A percentile compares a stretch with the other conserved stretches of the same genome.
Conservation (phyloP, 148 eudicot species). For the Nepenthes mirabilis region DNA sequence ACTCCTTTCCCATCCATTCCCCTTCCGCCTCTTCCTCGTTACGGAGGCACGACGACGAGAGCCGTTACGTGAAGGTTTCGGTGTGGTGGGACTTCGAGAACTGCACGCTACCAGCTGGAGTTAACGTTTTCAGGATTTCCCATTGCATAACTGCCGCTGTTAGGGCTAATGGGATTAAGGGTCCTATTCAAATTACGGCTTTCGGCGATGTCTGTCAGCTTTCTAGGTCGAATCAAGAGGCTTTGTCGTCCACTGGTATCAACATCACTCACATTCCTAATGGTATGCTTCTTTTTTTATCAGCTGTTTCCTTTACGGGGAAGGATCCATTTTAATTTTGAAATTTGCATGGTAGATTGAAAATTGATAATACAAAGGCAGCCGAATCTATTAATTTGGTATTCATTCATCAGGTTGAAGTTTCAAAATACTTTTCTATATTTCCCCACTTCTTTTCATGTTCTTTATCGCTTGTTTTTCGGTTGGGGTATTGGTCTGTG, state of each 20-base stretch:
- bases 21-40: neutral
- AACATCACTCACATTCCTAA: conserved; percentile 63
- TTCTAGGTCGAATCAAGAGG: conserved; percentile 55
- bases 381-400: too few species aligned
- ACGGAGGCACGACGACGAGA: conserved; percentile 37
- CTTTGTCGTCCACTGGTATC: conserved; percentile 61
- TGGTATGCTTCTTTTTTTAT: conserved; percentile 23
- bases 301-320: conserved; percentile 39
- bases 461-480: too few species aligned
- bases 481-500: too few species aligned
- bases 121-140: conserved; percentile 48
- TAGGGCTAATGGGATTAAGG: conserved; percentile 74
- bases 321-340: conserved; percentile 25
- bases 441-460: too few species aligned
- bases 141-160: conserved; percentile 59
- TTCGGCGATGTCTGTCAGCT: conserved; percentile 73
- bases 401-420: too few species aligned
- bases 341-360: too few species aligned
- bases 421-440: too few species aligned
- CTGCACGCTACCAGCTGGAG: conserved; percentile 47
- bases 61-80: conserved; percentile 56
- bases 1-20: neutral
- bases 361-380: too few species aligned
- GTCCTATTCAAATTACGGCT: conserved; percentile 71
- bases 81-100: conserved; percentile 99